These are phyloP conservation scores for Penicillium sp. DNA, from an alignment of 2,329 filamentous ascomycete species.

Conservation along the genomic window DNA sequence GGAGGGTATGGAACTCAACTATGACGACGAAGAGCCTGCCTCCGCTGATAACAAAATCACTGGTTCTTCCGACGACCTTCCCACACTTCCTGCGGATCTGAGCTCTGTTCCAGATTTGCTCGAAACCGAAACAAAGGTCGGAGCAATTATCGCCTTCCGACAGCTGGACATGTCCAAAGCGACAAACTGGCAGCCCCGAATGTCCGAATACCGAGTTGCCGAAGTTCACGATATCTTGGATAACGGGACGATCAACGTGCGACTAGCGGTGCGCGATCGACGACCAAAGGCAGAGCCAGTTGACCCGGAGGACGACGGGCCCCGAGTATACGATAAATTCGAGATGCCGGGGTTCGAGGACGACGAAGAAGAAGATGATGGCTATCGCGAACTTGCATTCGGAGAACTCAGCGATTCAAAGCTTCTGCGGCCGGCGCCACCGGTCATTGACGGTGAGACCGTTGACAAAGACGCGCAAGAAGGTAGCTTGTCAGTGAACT, in stretches of 20 bases:
- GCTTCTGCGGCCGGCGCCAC: slow-evolving; percentile 52
- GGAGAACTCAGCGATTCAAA: slow-evolving; percentile 66
- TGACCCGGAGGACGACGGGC: slow-evolving; percentile 57
- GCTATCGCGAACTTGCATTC: slow-evolving; percentile 60
- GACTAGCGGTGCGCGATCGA: slow-evolving; percentile 68
- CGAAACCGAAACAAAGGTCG: slow-evolving; percentile 33
- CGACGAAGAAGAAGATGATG: slow-evolving; percentile 57
- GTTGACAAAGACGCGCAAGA: slow-evolving; percentile 20
- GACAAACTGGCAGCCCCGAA: slow-evolving; percentile 47
- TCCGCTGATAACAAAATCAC: slow-evolving; percentile 2
- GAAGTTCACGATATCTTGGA: slow-evolving; percentile 59
- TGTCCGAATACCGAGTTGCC: slow-evolving; percentile 62
- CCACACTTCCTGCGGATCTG: slow-evolving; percentile 58
- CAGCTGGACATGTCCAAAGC: slow-evolving; percentile 48
- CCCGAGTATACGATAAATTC: slow-evolving; percentile 73
- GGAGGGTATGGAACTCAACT: slow-evolving; percentile 31
- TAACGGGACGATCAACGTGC: slow-evolving; percentile 57
- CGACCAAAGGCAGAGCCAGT: slow-evolving; percentile 61
- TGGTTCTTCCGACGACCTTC: slow-evolving; percentile 44
- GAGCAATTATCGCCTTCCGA: slow-evolving; percentile 47
- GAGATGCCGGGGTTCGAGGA: slow-evolving; percentile 68
- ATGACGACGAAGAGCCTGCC: slow-evolving; percentile 38
- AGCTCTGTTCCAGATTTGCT: slow-evolving; percentile 55
- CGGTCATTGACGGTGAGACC: slow-evolving; percentile 19
- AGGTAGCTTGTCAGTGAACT: slow-evolving; percentile 42